Base-by-base conservation (phyloP, 768 basidiomycete species). In the Pleurotus salmoneostramineus region DNA sequence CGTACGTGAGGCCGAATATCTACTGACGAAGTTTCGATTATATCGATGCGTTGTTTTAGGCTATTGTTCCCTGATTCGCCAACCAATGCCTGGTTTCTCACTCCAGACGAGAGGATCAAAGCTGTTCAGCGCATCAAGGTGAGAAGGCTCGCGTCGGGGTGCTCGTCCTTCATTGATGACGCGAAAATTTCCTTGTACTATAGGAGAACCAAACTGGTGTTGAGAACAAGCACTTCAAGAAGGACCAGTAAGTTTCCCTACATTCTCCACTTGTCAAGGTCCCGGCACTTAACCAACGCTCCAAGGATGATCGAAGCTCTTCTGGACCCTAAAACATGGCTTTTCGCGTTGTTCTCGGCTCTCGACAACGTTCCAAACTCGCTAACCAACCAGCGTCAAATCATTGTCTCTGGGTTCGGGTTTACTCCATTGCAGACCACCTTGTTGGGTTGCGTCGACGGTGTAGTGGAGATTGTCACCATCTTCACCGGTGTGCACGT, bases 211-310 rank as follows among this genome's bases (percentile, higher is more conserved):
- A 92, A 81, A 88, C 87, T 0, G 91, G 90, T 33, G 81, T 91
- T 7, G 90, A 91, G 70, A 91, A 89, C 66, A 93, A 92, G 64
- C 78, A 78, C 54, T 92, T 89, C 72, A 92, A 92, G 73, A 82
- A 77, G 55, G 86, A 89, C 37, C 90, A 92, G 89, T 89, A 56
- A 61, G 87, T 77, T 43, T n/a, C 37, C 14, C 37, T 14, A 6
- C 14, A 14, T 10, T 33, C 5, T 21, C 14, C 17, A 15, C 34
- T 12, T 17, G 17, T 40, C 51, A 15, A 14, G 17, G 4, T 12
- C 11, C 15, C 10, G 17, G 11, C 3, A 43, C 15, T 51, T n/a
- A 61, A 21, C 40, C 12, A 14, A 37, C 12, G 17, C 12, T 36
- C 47, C 5, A 64, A 89, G 87, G 68, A 79, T 91, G 77, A 77